Percentiles rank a stretch among this genome's conserved stretches.
These are phyloP conservation scores for Aspergillus versicolor DNA, from an alignment of 2,329 filamentous ascomycete genomes.

Conservation along the genomic window DNA sequence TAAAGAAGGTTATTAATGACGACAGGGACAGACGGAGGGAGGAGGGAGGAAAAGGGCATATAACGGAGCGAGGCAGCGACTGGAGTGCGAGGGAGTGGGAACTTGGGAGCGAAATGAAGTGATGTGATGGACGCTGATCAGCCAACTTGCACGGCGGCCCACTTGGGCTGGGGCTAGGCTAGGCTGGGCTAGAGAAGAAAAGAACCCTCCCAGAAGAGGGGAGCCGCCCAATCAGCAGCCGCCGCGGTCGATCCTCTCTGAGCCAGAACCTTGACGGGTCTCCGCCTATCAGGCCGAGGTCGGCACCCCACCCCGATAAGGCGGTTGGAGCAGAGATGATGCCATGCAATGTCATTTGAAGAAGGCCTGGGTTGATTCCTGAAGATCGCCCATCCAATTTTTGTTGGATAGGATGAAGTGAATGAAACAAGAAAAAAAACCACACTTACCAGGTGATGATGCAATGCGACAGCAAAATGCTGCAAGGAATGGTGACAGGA, in stretches of 20 bases:
- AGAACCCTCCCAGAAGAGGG: background rate
- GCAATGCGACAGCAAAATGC: background rate
- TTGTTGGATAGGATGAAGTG: background rate
- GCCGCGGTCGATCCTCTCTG: background rate
- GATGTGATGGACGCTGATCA: conserved; percentile 6
- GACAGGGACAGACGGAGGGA: background rate
- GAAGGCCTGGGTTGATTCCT: background rate
- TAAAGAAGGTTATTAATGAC: background rate
- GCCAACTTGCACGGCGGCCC: conserved; percentile 1
- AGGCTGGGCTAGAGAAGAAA: background rate
- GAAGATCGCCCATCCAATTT: background rate
- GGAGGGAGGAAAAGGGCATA: background rate
- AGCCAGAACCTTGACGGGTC: background rate
- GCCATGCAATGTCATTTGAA: background rate
- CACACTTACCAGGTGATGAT: conserved; percentile 2
- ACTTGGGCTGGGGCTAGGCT: background rate
- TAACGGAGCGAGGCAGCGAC: background rate
- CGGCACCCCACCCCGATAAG: conserved; percentile 11
- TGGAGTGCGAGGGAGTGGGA: background rate
- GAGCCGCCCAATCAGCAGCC: background rate
- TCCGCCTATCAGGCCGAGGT: conserved; percentile 12
- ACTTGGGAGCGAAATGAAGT: background rate
- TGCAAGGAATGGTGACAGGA: background rate
- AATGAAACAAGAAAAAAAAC: background rate
- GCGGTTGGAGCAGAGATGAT: background rate